Conservation (phyloP, 345 rosid genomes). For the Eutrema heterophyllum region DNA sequence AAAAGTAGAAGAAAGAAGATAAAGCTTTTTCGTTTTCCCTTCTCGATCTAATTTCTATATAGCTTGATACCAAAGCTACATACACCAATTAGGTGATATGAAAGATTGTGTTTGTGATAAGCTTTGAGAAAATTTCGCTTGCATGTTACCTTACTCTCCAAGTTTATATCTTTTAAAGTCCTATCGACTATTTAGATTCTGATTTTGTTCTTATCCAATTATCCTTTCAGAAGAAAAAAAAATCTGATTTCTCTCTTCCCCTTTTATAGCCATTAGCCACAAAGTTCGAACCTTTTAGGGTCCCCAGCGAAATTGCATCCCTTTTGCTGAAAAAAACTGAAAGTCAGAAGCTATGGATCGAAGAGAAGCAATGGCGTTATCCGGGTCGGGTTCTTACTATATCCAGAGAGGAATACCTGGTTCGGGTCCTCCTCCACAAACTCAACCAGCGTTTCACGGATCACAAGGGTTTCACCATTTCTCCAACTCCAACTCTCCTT, state of each 20-base stretch:
- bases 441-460: conserved; percentile 57
- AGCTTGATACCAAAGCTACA: conserved; percentile 21
- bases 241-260: background rate
- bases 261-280: conserved; percentile 1
- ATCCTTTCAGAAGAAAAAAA: background rate
- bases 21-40: background rate
- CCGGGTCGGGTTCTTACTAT: conserved; percentile 76
- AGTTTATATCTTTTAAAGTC: conserved; percentile 21
- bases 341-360: conserved; percentile 72
- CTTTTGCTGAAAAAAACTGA: background rate
- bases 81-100: background rate
- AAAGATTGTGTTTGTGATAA: conserved; percentile 25
- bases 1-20: background rate
- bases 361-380: conserved; percentile 74
- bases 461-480: conserved; percentile 60
- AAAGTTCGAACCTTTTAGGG: conserved; percentile 25
- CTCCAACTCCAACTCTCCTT: conserved; percentile 47
- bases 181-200: conserved; percentile 16
- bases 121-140: conserved; percentile 43
- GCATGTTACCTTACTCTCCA: conserved; percentile 26
- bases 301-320: background rate
- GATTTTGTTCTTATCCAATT: conserved; percentile 20
- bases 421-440: conserved; percentile 38
- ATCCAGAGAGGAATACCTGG: conserved; percentile 70
- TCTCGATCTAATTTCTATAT: conserved; percentile 3